A percentile compares a stretch with the other conserved stretches of the same genome.
These are phyloP conservation scores for Trichosporon faecale DNA, from an alignment of 1,284 basidiomycete genomes.

Conservation along the genomic window DNA sequence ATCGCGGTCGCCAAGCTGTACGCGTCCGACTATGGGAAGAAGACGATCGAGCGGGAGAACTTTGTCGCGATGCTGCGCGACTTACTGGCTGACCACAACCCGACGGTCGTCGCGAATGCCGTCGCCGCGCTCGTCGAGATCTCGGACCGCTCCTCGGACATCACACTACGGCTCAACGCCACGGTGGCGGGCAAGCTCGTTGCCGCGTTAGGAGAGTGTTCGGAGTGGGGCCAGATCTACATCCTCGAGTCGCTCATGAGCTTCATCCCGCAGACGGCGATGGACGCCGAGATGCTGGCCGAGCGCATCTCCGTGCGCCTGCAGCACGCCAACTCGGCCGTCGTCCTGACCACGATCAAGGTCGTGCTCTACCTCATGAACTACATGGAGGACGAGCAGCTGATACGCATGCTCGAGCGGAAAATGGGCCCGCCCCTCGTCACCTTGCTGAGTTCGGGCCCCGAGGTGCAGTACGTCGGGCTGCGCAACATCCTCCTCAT, in stretches of 20 bases:
- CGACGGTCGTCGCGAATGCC: constrained; percentile 96
- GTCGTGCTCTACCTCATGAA: constrained; percentile 96
- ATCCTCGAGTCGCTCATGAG: constrained; percentile 92
- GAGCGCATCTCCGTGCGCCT: constrained; percentile 89
- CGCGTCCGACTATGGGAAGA: constrained; percentile 75
- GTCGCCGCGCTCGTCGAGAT: constrained; percentile 95
- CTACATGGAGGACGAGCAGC: constrained; percentile 86
- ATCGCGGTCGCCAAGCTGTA: constrained; percentile 93
- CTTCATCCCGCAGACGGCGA: constrained; percentile 80
- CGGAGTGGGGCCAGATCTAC: constrained; percentile 99
- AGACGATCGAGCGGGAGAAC: constrained; percentile 86
- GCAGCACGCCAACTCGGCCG: constrained; percentile 91
- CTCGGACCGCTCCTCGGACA: constrained; percentile 58
- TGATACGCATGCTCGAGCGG: constrained; percentile 86
- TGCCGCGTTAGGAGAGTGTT: constrained; percentile 95
- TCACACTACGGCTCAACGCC: constrained; percentile 51
- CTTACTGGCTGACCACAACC: constrained; percentile 79
- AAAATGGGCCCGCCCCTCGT: constrained; percentile 90
- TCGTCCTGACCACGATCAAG: constrained; percentile 93
- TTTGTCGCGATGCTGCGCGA: constrained; percentile 78
- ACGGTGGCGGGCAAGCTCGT: constrained; percentile 66
- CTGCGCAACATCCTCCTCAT: constrained; percentile 94
- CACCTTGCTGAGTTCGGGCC: constrained; percentile 60
- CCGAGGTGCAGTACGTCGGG: constrained; percentile 90
- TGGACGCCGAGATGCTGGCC: constrained; percentile 88